These are phyloP conservation scores for Hyparrhenia diplandra DNA, from an alignment of 176 grass and related monocot genomes.

Conservation along the genomic window DNA sequence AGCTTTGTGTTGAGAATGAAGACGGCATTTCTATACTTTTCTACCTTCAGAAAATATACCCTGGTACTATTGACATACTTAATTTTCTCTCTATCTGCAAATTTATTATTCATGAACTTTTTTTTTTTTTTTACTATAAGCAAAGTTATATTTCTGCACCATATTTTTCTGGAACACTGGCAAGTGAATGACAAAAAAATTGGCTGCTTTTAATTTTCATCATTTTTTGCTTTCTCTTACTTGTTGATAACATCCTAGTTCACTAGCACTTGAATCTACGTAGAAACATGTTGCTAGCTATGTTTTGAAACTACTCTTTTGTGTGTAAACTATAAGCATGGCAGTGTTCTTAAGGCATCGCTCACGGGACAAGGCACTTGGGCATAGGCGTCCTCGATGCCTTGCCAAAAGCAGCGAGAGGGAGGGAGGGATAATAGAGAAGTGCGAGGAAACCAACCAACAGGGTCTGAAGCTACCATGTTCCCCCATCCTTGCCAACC, in stretches of 20 bases:
- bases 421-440: background rate
- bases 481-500: background rate
- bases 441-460: background rate
- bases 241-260: background rate
- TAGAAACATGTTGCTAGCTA: background rate
- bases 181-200: background rate
- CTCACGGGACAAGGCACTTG: background rate
- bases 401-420: background rate
- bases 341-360: background rate
- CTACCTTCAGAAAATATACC: constrained; percentile 98
- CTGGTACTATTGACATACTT: constrained; percentile 51
- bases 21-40: constrained; percentile 95
- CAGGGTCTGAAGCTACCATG: background rate
- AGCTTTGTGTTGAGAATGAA: constrained; percentile 77
- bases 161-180: background rate
- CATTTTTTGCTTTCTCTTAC: background rate
- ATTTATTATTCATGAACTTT: background rate
- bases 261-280: background rate
- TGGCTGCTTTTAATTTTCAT: background rate
- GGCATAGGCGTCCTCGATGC: background rate
- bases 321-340: background rate
- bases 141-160: background rate
- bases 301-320: background rate
- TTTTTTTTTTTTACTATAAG: background rate
- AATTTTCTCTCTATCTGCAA: background rate